phyloP scores from a whole-genome alignment of 2,329 filamentous ascomycete species.

The Drechmeria coniospora region DNA sequence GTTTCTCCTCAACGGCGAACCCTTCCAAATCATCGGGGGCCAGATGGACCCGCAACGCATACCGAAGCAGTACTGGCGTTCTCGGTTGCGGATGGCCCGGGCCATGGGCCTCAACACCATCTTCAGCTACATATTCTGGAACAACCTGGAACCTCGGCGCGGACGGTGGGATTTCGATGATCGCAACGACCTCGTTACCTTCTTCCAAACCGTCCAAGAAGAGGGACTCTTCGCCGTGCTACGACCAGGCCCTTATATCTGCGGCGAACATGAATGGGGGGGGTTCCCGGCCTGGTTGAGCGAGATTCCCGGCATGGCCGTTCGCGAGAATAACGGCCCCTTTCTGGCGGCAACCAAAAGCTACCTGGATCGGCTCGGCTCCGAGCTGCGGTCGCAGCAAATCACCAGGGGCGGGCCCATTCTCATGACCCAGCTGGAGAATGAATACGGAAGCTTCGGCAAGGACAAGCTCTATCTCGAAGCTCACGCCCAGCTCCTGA shows the following conservation, averaged over 20 bases:
- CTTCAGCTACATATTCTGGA: conserved; percentile 36
- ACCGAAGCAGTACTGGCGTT: conserved; percentile 28
- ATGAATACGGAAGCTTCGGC: conserved; percentile 34
- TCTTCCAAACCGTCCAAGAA: conserved; percentile 27
- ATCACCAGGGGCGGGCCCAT: conserved; percentile 27
- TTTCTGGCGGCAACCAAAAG: conserved; percentile 21
- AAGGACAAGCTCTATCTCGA: conserved; percentile 27
- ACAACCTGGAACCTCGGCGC: conserved; percentile 25
- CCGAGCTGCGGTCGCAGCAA: conserved; percentile 19
- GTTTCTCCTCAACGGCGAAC: conserved; percentile 3
- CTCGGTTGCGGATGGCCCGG: conserved; percentile 58
- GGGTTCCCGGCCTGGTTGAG: conserved; percentile 31
- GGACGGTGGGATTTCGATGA: conserved; percentile 22
- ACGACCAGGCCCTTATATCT: conserved; percentile 31
- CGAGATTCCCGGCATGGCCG: conserved; percentile 22
- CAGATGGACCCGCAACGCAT: conserved; percentile 36
- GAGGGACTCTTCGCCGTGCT: conserved; percentile 26
- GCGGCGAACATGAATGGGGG: conserved; percentile 33
- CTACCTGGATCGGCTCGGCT: conserved; percentile 16
- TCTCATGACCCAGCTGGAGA: conserved; percentile 35
- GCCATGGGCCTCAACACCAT: conserved; percentile 68
- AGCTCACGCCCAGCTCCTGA: conserved; percentile 25
- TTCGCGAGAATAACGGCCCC: conserved; percentile 23
- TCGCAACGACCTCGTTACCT: conserved; percentile 27
- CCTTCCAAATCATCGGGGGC: conserved; percentile 24